Evolutionary conservation across 169 alveolate genomes (phyloP), one percentile per base, ranked within the genome.

Genomic region (Eimeria falciformis): DNA sequence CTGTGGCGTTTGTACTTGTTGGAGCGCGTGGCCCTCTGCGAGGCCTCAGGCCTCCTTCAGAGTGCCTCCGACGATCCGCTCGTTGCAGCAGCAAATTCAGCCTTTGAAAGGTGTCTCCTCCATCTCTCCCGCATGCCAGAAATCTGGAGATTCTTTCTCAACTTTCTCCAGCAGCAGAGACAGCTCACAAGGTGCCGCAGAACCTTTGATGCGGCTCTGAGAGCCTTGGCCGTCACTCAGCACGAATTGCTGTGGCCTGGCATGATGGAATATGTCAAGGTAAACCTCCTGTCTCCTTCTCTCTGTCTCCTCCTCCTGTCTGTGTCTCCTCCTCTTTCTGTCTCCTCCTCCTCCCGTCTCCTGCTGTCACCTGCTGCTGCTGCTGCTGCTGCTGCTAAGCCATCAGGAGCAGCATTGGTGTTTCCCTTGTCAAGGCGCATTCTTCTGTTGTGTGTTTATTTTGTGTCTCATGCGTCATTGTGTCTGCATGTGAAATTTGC

Each of bases 91-190:
- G 46, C 69, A 9, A 92, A 82, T 46, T 4, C 47, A 17, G 91
- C 77, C 37, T 92, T 92, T 45, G 94, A 92, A 37, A 27, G 94
- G 23, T 62, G 73, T 12, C 87, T 92, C 18, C 90, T 92, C 33
- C 91, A 58, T 66, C 92, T 81, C 40, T 45, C 50, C 47, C 84
- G 90, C 40, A 92, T 92, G 94, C 94, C 94, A 23, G 65, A 71
- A 55, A 84, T 92, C 21, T 92, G 94, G 94, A 18, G 88, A 46
- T 37, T 71, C 43, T 69, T 23, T 55, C 23, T 40, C n/a, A 37
- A 37, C 55, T 92, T 92, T 68, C 87, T 92, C 43, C 58, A 65
- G 47, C 23, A 43, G 18, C 94, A 92, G 83, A 17, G 62, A 40
- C 90, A 11, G 65, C 12, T 92, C 27, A 92, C 94, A 17, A 71